Evolutionary conservation across 2,329 filamentous ascomycete genomes (phyloP), one percentile per base, ranked within the genome.

Genomic region (Coleophoma eucalyptorum): DNA sequence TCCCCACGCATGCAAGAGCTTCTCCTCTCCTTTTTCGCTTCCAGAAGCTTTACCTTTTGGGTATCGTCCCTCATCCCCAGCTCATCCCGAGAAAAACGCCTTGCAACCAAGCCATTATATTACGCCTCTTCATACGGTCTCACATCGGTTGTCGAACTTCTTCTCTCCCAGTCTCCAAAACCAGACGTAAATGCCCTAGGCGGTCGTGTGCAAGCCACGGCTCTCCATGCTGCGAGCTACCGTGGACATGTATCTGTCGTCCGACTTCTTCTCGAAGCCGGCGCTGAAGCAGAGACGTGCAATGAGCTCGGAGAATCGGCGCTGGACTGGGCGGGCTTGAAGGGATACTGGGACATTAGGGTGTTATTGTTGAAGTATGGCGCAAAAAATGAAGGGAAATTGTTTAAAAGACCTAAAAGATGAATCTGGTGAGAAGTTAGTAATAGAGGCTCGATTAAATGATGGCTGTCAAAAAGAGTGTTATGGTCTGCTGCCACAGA

Each of bases 91-190:
- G 31, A 20, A 40, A 16, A 35, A 53, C 5, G 35, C 41, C 26
- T 44, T 55, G 4, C 8, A 34, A 20, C 56, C 13, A 53, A 54
- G 6, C 59, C 59, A 4, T 48, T 61, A 2, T 59, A 61, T 19
- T 60, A 58, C 43, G 56, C 58, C 3, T 52, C 59, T 6, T 60
- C 59, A 1, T 60, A 54, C 33, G 59, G 59, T 2, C 52, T 60
- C 16, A 37, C 48, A 8, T 50, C 55, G 11, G 49, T 60, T 5
- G 55, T 59, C 1, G 50, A 42, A 11, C 43, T 59, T 1, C 49
- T 61, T 5, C 46, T 61, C 11, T 50, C 57, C 4, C 47, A 50
- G 1, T 51, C 55, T 6, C 33, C 46, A 11, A 50, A 52, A 32
- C 15, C 56, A 10, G 51, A 57, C 19, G 53, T 61, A 6, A 43